Evolutionary conservation across 2,329 filamentous ascomycete genomes (phyloP).

Genomic region (Aspergillus versicolor): DNA sequence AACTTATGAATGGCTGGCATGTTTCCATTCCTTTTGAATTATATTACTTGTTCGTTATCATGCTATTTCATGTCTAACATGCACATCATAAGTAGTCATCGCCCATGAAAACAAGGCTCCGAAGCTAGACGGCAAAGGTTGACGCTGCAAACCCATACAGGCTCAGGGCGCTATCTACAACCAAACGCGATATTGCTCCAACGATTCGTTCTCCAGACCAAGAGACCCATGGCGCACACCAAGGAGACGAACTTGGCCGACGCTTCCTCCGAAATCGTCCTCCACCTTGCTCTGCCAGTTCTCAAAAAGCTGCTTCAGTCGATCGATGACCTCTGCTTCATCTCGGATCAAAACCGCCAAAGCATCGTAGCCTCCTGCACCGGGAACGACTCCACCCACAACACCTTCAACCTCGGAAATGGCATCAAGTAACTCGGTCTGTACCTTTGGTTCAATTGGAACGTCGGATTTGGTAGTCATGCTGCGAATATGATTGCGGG

Average conservation of each 20-base stretch:
- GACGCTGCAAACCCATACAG: neutral
- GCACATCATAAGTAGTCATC: slow-evolving; percentile 2
- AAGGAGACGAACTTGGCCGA: slow-evolving; percentile 45
- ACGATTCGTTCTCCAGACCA: slow-evolving; percentile 42
- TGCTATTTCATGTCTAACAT: neutral
- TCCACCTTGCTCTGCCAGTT: slow-evolving; percentile 59
- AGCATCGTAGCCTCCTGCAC: slow-evolving; percentile 91
- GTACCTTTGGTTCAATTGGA: slow-evolving; percentile 83
- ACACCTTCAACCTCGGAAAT: slow-evolving; percentile 72
- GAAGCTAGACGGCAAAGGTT: neutral
- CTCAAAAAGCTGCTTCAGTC: slow-evolving; percentile 62
- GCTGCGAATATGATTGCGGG: slow-evolving; percentile 64
- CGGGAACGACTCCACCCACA: slow-evolving; percentile 86
- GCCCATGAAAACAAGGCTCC: neutral
- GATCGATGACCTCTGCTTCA: slow-evolving; percentile 60
- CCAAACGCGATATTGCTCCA: slow-evolving; percentile 41
- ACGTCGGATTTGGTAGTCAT: slow-evolving; percentile 76
- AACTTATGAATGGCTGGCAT: neutral
- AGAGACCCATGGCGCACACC: slow-evolving; percentile 48
- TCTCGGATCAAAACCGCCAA: slow-evolving; percentile 77
- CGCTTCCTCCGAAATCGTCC: slow-evolving; percentile 46
- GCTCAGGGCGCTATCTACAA: slow-evolving; percentile 2
- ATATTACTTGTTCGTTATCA: neutral
- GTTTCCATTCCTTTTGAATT: neutral
- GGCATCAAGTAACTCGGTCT: slow-evolving; percentile 81